Evolutionary conservation across 306 rosid genomes (phyloP).

Genomic region (Dryas octopetala): DNA sequence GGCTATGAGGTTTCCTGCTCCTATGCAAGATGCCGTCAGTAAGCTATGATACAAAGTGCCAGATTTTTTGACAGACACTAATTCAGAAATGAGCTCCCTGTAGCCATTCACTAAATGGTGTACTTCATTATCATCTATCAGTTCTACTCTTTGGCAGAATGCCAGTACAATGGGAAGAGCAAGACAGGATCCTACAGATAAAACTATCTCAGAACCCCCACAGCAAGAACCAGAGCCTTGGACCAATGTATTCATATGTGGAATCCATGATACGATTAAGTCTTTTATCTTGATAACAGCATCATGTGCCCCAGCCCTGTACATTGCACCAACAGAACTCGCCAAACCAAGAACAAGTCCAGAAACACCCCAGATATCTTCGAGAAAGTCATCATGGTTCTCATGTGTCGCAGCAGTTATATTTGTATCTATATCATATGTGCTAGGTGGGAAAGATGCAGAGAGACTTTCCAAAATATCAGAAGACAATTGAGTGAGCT

Average conservation of each 20-base stretch:
- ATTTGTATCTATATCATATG: constrained; percentile 30
- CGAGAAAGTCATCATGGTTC: constrained; percentile 55
- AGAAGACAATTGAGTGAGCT: constrained; percentile 53
- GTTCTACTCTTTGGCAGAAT: constrained; percentile 80
- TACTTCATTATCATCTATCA: constrained; percentile 64
- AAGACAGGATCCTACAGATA: constrained; percentile 86
- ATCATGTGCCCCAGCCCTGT: constrained; percentile 67
- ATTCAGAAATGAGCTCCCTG: constrained; percentile 65
- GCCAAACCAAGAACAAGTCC: constrained; percentile 95
- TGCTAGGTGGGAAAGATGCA: constrained; percentile 46
- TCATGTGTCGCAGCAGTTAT: constrained; percentile 39
- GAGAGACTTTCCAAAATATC: constrained; percentile 62
- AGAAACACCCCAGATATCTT: constrained; percentile 94
- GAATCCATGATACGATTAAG: constrained; percentile 75
- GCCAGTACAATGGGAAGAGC: constrained; percentile 72
- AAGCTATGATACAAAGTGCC: constrained; percentile 59
- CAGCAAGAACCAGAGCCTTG: constrained; percentile 36
- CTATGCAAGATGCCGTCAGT: constrained; percentile 85
- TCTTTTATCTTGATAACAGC: constrained; percentile 71
- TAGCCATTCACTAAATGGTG: constrained; percentile 54
- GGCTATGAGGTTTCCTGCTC: constrained; percentile 79
- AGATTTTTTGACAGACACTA: constrained; percentile 58
- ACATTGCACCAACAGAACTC: constrained; percentile 60
- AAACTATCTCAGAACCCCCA: constrained; percentile 42
- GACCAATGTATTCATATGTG: constrained; percentile 43